Base-by-base conservation (phyloP, 1,139 yeast species). In the Hemisphaericaspora lyxosophila region DNA sequence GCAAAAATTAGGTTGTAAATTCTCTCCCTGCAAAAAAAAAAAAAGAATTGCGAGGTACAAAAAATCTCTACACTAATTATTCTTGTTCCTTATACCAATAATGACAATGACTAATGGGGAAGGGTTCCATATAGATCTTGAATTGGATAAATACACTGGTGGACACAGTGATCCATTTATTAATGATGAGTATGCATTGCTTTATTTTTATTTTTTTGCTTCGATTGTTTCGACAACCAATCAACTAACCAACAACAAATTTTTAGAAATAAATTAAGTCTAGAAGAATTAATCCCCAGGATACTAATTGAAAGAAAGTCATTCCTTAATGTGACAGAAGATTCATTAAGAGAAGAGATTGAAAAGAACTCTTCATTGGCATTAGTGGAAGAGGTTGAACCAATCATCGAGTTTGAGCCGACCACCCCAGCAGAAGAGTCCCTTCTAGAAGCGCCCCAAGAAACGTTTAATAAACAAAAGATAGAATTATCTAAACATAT, bases 401-500 rank as follows among this genome's bases (percentile, higher is more conserved):
- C 38, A 22, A 40, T 36, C 12, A 26, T 32, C 13, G 46, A 25
- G n/a, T 17, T 13, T 3, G 19, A 7, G n/a, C 17, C 30, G 18
- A 29, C 1, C 23, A 29, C 33, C 8, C 26, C 31, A 11, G 13
- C 34, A 16, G 44, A 42, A 31, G 40, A 35, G n/a, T 26, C 25
- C n/a, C 18, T 30, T 2, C 16, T 16, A 11, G 33, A 20, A 15
- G 33, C 31, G 14, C 49, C 71, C 2, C 64, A 62, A 27, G 85
- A 78, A 35, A 64, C 67, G 15, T 83, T 85, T 50, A 71, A 70
- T 36, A 71, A 70, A 38, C 71, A 80, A 19, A 79, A 85, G 44
- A 57, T 67, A 13, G 81, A 82, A 43, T 69, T 87, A 39, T 55
- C 81, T 16, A 70, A 69, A 20, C 68, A 75, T 35, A 71, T 89